Percentiles rank a stretch among this genome's conserved stretches.
Conservation (phyloP, 2,329 filamentous ascomycete genomes). For the Colletotrichum tanaceti region DNA sequence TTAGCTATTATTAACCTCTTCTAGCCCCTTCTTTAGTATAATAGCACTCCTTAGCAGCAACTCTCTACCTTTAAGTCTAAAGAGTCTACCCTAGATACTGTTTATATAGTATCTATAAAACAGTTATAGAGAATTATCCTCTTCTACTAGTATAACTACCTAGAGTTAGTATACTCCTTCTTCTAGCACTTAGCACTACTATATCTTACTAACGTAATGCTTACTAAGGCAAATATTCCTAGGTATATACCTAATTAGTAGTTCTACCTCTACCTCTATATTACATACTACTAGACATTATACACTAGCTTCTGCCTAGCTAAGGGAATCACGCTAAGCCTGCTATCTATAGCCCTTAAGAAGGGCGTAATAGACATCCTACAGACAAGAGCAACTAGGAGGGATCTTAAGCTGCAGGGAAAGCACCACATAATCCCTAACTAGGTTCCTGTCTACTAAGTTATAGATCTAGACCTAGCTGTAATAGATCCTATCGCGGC, state of each 20-base stretch:
- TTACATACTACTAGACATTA: slow-evolving; percentile 53
- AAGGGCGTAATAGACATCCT: slow-evolving; percentile 47
- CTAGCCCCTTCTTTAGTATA: slow-evolving; percentile 43
- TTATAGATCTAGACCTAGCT: slow-evolving; percentile 51
- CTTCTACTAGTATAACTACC: slow-evolving; percentile 49
- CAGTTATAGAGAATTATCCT: slow-evolving; percentile 54
- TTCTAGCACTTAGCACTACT: slow-evolving; percentile 55
- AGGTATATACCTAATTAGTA: slow-evolving; percentile 45
- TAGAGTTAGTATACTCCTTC: slow-evolving; percentile 50
- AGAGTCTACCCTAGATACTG: slow-evolving; percentile 47
- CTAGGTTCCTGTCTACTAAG: slow-evolving; percentile 50
- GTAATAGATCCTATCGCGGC: slow-evolving; percentile 49
- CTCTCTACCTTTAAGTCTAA: slow-evolving; percentile 48
- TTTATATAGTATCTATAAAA: slow-evolving; percentile 49
- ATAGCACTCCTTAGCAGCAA: slow-evolving; percentile 13
- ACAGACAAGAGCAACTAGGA: slow-evolving; percentile 42
- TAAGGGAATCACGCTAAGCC: slow-evolving; percentile 48
- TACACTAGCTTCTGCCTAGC: slow-evolving; percentile 51
- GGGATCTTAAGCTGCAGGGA: slow-evolving; percentile 46
- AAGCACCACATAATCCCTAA: slow-evolving; percentile 41
- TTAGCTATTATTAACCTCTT: slow-evolving; percentile 52
- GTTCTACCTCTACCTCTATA: slow-evolving; percentile 52
- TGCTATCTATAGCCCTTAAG: slow-evolving; percentile 52
- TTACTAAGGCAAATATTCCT: slow-evolving; percentile 42
- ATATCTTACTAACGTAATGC: slow-evolving; percentile 53